Evolutionary conservation across 208 protist species (phyloP), one percentile per base, ranked within the genome.

Genomic region (Trypanosoma cruzi): DNA sequence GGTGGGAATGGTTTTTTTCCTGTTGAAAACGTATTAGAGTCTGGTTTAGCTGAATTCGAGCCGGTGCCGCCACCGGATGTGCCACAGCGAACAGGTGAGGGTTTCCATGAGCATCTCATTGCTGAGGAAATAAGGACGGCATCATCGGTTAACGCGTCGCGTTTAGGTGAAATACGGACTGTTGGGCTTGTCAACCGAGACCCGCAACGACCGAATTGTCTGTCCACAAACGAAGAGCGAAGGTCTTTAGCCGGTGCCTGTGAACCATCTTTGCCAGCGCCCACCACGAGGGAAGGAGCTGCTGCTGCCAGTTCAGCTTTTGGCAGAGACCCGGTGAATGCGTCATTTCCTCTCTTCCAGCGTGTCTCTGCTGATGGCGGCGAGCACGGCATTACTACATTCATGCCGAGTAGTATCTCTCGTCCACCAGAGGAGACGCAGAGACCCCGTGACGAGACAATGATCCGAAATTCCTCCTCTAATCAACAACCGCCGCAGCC

Each of bases 41-140:
- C 16, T n/a, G 10, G 22, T 36, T 7, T 5, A 32, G 44, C 10
- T 20, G 50, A 40, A 1, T 34, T 63, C 1, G 37, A 40, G n/a
- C 57, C 57, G 18, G 37, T 31, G 22, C 32, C 57, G 10, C 57
- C 57, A 16, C 22, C 22, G 57, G 4, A 49, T 31, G 37, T 18
- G 18, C 37, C 36, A 16, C 57, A 32, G 16, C 57, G 57, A 16
- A 22, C 37, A 50, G 32, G 36, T 28, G 57, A 29, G 36, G 8
- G 8, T 1, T 63, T 63, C 57, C 57, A 36, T 63, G 57, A 50
- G n/a, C 36, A 36, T 6, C 32, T 46, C 32, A 50, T 63, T 48
- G 20, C 57, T 20, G 57, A 50, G 36, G 53, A 57, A 26, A 10
- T 26, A 34, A 52, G 28, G 28, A 20, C 29, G 22, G 2, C 53